phyloP scores from a whole-genome alignment of 208 protist genomes.

The Acanthamoeba sp. region DNA sequence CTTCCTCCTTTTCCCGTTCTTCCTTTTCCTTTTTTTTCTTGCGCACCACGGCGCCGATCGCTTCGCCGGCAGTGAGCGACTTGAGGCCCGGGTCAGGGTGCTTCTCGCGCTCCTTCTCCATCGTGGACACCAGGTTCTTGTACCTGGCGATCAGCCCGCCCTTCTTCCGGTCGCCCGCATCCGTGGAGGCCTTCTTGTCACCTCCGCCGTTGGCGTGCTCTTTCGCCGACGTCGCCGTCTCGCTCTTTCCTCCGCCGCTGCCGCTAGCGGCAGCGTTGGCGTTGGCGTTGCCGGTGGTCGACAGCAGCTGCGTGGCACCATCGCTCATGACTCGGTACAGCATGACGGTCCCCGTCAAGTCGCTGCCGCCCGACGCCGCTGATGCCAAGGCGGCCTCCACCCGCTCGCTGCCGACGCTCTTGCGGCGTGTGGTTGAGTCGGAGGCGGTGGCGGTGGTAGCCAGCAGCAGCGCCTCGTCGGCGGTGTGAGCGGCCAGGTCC shows the following conservation, averaged over 20 bases:
- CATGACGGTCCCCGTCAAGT: background rate
- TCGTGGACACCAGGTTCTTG: slow-evolving; percentile 48
- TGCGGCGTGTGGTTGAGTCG: background rate
- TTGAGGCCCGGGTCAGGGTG: slow-evolving; percentile 1
- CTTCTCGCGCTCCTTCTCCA: slow-evolving; percentile 53
- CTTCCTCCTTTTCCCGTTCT: background rate
- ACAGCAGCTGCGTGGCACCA: background rate
- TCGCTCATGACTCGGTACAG: slow-evolving; percentile 29
- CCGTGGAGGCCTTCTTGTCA: slow-evolving; percentile 1
- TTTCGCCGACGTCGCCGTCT: background rate
- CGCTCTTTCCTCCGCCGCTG: background rate
- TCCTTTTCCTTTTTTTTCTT: slow-evolving; percentile 63
- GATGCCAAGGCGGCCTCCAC: background rate
- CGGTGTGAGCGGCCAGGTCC: background rate
- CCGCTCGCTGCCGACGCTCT: background rate
- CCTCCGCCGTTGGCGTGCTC: background rate
- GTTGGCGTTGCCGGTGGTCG: background rate
- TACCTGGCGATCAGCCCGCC: slow-evolving; percentile 45
- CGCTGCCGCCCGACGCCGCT: background rate
- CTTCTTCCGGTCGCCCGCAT: background rate
- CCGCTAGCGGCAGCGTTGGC: background rate
- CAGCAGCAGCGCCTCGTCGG: background rate
- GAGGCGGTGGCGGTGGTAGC: background rate
- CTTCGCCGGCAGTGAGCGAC: slow-evolving; percentile 22
- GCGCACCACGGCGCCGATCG: background rate